Percentiles rank a stretch among this genome's conserved stretches.
Conservation (phyloP, 1,139 yeast genomes). For the Debaryomyces sp. region DNA sequence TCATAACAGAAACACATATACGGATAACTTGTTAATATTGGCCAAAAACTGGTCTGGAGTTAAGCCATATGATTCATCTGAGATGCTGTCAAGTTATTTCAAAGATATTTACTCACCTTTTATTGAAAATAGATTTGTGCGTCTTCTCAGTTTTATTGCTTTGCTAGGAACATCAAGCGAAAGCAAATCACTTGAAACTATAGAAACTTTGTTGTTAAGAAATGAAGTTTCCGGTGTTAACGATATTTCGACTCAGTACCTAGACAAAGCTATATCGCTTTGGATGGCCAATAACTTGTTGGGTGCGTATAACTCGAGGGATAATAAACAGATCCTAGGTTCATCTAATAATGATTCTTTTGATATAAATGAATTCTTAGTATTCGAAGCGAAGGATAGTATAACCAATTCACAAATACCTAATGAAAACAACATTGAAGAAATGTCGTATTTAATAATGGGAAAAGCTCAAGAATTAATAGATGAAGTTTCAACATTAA, state of each 20-base stretch:
- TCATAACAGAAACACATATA: constrained; percentile 12
- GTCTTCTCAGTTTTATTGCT: constrained; percentile 17
- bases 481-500: constrained; percentile 16
- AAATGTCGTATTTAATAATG: constrained; percentile 25
- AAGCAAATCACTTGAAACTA: background rate
- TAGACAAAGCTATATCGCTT: constrained; percentile 23
- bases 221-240: constrained; percentile 6
- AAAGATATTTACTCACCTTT: constrained; percentile 13
- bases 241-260: background rate
- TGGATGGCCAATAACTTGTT: constrained; percentile 35
- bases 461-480: constrained; percentile 31
- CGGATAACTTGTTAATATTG: constrained; percentile 23
- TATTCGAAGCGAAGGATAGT: constrained; percentile 18
- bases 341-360: constrained; percentile 15
- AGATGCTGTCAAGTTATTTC: constrained; percentile 13
- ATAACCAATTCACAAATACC: background rate
- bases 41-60: constrained; percentile 18
- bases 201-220: constrained; percentile 20
- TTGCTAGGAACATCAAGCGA: constrained; percentile 7
- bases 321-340: background rate
- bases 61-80: background rate
- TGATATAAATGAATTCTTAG: constrained; percentile 28
- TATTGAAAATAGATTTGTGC: constrained; percentile 19
- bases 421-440: constrained; percentile 14
- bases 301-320: background rate